Conservation (phyloP, 352 stramenopile genomes). For the Pythium dissimile region DNA sequence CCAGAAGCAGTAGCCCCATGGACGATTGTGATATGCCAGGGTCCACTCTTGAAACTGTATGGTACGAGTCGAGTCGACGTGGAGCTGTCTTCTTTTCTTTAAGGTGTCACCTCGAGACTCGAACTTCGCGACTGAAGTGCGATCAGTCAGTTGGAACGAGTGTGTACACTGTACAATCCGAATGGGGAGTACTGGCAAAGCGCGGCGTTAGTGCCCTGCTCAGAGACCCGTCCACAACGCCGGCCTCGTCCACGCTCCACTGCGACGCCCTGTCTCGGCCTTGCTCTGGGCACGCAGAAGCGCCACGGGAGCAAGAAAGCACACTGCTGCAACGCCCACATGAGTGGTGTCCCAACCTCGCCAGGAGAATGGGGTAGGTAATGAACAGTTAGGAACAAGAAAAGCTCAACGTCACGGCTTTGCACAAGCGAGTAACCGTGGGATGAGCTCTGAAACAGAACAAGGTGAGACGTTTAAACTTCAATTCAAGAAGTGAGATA, state of each 20-base stretch:
- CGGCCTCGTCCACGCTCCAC: neutral
- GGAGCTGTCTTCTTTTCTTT: neutral
- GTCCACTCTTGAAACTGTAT: no score
- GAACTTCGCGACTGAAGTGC: slow-evolving; percentile 1
- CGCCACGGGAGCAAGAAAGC: slow-evolving; percentile 4
- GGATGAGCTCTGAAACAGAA: neutral
- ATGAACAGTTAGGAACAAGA: neutral
- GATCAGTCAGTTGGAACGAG: slow-evolving; percentile 18
- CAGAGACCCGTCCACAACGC: neutral
- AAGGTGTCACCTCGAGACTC: no score
- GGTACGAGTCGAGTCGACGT: no score
- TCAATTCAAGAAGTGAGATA: neutral
- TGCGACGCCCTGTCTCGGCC: neutral
- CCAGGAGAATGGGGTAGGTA: no score
- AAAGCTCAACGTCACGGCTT: slow-evolving; percentile 16
- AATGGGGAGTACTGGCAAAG: no score
- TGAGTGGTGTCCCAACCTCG: slow-evolving; percentile 12
- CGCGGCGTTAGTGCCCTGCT: neutral
- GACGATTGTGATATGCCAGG: no score
- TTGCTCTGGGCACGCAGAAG: neutral
- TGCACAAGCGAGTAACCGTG: slow-evolving; percentile 15
- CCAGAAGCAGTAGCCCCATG: slow-evolving; percentile 32
- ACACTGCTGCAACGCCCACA: neutral
- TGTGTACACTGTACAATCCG: no score
- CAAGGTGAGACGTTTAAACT: slow-evolving; percentile 6